phyloP scores from a whole-genome alignment of 768 basidiomycete species.

The Hygrocybe punicea region DNA sequence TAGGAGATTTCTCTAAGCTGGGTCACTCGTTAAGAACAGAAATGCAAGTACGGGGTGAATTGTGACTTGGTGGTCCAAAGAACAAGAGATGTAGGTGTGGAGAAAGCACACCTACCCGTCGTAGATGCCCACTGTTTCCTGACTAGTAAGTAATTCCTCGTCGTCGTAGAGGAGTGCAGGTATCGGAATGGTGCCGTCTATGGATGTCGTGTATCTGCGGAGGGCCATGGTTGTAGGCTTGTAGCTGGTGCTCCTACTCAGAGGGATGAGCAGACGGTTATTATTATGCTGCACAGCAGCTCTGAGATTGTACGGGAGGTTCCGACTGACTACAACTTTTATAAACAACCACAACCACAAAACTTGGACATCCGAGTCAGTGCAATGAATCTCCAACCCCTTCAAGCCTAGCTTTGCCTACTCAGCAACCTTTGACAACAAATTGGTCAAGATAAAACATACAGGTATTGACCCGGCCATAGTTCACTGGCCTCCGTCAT shows the following conservation, averaged over 20 bases:
- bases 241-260: no score
- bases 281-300: no score
- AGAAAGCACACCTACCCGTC: slow-evolving; percentile 63
- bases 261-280: no score
- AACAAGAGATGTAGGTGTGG: background rate
- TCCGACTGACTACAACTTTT: no score
- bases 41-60: slow-evolving; percentile 1
- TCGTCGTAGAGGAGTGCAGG: slow-evolving; percentile 74
- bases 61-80: background rate
- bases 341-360: no score
- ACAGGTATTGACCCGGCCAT: no score
- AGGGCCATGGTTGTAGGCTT: no score
- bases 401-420: no score
- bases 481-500: background rate
- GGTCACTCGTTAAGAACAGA: slow-evolving; percentile 27
- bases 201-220: slow-evolving; percentile 49
- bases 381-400: no score
- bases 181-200: slow-evolving; percentile 79
- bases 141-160: slow-evolving; percentile 69
- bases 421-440: background rate
- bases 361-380: no score
- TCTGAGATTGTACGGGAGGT: no score
- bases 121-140: slow-evolving; percentile 85
- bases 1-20: slow-evolving; percentile 78
- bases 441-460: no score